Evolutionary conservation across 106 monocot genomes (phyloP).

Genomic region (Dendrobium catenatum): DNA sequence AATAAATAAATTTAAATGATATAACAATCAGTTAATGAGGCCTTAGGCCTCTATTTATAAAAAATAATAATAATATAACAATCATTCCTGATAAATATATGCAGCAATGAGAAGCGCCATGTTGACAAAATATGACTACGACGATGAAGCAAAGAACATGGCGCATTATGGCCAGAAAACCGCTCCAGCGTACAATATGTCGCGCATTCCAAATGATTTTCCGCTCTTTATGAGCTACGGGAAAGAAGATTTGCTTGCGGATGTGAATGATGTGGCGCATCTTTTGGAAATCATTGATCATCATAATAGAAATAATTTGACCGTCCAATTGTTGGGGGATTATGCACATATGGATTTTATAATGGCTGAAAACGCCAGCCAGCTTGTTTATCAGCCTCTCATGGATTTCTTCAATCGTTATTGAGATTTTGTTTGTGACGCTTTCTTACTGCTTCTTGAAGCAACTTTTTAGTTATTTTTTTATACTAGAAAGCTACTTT

Average conservation of each 20-base stretch:
- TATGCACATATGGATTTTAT: slow-evolving; percentile 29
- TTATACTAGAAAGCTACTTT: too few species aligned
- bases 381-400: slow-evolving; percentile 21
- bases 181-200: slow-evolving; percentile 59
- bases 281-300: slow-evolving; percentile 32
- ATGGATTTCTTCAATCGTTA: slow-evolving; percentile 13
- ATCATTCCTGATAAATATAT: background rate
- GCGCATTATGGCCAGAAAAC: slow-evolving; percentile 34
- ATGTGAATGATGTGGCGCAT: slow-evolving; percentile 45
- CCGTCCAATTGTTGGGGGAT: slow-evolving; percentile 27
- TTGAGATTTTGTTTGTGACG: background rate
- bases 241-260: slow-evolving; percentile 49
- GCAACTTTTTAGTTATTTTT: too few species aligned
- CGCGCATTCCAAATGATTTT: slow-evolving; percentile 40
- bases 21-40: background rate
- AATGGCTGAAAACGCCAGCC: slow-evolving; percentile 24
- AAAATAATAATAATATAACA: background rate
- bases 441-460: too few species aligned
- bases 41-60: too few species aligned
- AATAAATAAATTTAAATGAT: background rate
- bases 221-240: slow-evolving; percentile 88
- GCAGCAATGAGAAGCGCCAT: slow-evolving; percentile 40
- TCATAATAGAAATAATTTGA: slow-evolving; percentile 39
- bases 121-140: slow-evolving; percentile 62
- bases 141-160: slow-evolving; percentile 25